These are phyloP conservation scores for Aspergillus ostianus DNA, from an alignment of 495 filamentous ascomycete species.

Conservation along the genomic window DNA sequence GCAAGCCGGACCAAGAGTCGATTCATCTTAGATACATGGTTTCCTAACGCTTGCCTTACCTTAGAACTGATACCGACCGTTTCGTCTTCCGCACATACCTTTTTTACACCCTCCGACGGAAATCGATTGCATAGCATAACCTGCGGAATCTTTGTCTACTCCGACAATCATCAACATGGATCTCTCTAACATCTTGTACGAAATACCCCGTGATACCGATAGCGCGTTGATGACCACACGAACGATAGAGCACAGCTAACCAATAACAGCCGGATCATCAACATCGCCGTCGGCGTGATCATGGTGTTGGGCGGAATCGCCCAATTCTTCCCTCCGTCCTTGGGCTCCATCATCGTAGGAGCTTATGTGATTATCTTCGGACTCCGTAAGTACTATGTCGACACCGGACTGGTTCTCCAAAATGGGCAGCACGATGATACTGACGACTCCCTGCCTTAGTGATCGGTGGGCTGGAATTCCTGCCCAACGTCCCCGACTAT, in stretches of 20 bases:
- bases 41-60: not conserved
- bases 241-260: conserved; percentile 13
- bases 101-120: not conserved
- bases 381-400: conserved; percentile 56
- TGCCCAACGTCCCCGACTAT: conserved; percentile 83
- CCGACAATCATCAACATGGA: conserved; percentile 41
- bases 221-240: not conserved
- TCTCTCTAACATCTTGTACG: conserved; percentile 60
- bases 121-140: conserved; percentile 4
- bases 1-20: not conserved
- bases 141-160: not conserved
- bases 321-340: conserved; percentile 65
- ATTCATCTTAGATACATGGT: not conserved
- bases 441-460: conserved; percentile 26
- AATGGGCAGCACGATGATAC: conserved; percentile 1
- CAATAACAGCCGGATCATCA: conserved; percentile 76
- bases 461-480: conserved; percentile 65
- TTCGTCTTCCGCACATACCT: not conserved
- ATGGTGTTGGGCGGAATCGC: conserved; percentile 89
- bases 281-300: conserved; percentile 80
- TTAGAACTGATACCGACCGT: not conserved
- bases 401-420: not conserved
- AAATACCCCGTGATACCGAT: conserved; percentile 9
- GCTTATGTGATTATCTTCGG: conserved; percentile 89
- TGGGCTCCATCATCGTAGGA: conserved; percentile 67